phyloP scores from a whole-genome alignment of 2,329 filamentous ascomycete genomes.

The Zasmidium citrigriseum region DNA sequence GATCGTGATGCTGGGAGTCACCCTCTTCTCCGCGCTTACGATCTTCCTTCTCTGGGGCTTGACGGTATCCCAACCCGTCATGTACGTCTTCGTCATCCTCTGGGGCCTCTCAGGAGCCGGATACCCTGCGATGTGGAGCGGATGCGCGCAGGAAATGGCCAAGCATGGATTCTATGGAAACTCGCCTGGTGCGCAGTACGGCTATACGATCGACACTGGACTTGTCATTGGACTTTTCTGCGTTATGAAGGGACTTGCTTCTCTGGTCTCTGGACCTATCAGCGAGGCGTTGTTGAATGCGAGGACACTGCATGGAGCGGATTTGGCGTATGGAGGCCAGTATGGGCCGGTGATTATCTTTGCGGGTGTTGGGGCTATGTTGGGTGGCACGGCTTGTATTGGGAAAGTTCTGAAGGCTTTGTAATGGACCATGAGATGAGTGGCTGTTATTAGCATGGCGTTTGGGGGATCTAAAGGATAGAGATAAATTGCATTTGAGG shows the following conservation, averaged over 20 bases:
- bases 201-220: conserved; percentile 11
- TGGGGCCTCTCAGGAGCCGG: conserved; percentile 46
- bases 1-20: conserved; percentile 39
- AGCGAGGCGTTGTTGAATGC: conserved; percentile 10
- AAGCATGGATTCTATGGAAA: neutral
- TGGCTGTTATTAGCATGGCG: neutral
- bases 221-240: conserved; percentile 14
- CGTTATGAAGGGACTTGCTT: conserved; percentile 14
- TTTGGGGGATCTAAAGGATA: neutral
- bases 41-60: conserved; percentile 50
- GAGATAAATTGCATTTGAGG: neutral
- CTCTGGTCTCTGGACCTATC: conserved; percentile 10
- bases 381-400: neutral
- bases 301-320: neutral
- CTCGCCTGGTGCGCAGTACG: neutral
- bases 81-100: conserved; percentile 45
- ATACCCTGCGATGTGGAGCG: conserved; percentile 38
- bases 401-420: neutral
- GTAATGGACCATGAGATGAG: neutral
- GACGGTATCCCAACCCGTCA: conserved; percentile 41
- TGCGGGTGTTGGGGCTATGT: neutral
- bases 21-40: conserved; percentile 36
- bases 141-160: conserved; percentile 15
- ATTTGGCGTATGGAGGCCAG: conserved; percentile 13
- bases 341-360: neutral